Percentiles rank a stretch among this genome's conserved stretches.
Evolutionary conservation across 306 rosid genomes (phyloP).

Genomic region (Dryas alaskensis): DNA sequence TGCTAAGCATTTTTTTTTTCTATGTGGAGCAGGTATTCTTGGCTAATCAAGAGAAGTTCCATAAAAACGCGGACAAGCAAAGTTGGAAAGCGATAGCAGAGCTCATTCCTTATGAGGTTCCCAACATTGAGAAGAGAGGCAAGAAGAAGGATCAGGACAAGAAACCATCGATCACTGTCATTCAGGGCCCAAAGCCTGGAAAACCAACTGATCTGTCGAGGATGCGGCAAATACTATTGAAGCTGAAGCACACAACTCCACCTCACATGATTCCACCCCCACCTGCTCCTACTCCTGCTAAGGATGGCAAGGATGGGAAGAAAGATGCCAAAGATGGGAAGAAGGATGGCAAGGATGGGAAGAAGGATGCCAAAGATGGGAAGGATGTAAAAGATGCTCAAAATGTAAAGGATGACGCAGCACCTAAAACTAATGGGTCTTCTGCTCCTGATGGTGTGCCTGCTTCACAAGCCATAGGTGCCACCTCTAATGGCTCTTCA

Average conservation of each 20-base stretch:
- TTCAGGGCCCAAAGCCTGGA: conserved; percentile 99
- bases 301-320: conserved; percentile 29
- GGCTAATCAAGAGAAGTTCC: conserved; percentile 93
- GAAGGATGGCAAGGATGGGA: conserved; percentile 36
- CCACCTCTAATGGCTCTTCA: conserved; percentile 53
- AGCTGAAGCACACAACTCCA: conserved; percentile 96
- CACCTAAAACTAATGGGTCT: conserved; percentile 51
- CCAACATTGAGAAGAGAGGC: conserved; percentile 92
- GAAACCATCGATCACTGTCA: conserved; percentile 76
- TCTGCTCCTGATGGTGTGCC: conserved; percentile 43
- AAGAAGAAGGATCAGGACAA: conserved; percentile 97
- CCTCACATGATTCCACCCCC: conserved; percentile 98
- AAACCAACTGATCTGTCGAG: conserved; percentile 94
- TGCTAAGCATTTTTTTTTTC: not conserved
- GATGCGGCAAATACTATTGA: conserved; percentile 82
- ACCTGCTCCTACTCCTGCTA: conserved; percentile 53
- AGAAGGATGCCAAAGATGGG: conserved; percentile 58
- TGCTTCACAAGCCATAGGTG: conserved; percentile 50
- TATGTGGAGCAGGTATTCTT: conserved; percentile 52
- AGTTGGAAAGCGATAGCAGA: conserved; percentile 97
- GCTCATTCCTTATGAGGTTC: conserved; percentile 91
- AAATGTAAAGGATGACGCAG: conserved; percentile 22
- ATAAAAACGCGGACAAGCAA: conserved; percentile 92
- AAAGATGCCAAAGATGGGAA: conserved; percentile 28
- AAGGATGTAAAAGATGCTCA: conserved; percentile 38